These are phyloP conservation scores for Glycine soja DNA, from an alignment of 306 rosid genomes.

Conservation along the genomic window DNA sequence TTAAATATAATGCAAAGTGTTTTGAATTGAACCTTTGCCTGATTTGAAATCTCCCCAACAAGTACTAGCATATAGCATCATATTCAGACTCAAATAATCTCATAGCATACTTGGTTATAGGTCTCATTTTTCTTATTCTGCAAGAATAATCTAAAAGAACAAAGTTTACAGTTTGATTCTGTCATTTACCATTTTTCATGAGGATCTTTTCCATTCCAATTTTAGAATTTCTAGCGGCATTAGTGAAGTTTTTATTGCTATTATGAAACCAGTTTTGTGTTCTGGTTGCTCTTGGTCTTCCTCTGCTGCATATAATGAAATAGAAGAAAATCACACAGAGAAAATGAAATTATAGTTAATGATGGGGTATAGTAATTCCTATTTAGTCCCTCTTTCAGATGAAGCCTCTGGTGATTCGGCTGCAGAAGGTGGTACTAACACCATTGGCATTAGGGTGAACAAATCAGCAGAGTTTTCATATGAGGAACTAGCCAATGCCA, in stretches of 20 bases:
- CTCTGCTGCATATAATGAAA: not conserved
- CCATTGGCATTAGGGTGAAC: slow-evolving; percentile 59
- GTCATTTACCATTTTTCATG: not conserved
- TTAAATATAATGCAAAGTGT: slow-evolving; percentile 15
- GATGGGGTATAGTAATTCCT: not conserved
- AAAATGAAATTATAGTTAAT: slow-evolving; percentile 12
- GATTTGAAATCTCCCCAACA: not conserved
- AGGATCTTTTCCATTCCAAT: not conserved
- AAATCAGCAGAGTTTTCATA: slow-evolving; percentile 84
- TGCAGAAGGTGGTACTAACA: slow-evolving; percentile 44
- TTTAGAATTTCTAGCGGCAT: slow-evolving; percentile 1
- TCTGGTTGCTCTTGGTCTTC: slow-evolving; percentile 14
- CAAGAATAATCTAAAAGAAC: not conserved
- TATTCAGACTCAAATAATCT: slow-evolving; percentile 8
- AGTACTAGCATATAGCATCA: not conserved
- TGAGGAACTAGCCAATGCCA: slow-evolving; percentile 84
- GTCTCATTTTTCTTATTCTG: not conserved
- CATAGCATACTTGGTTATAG: not conserved
- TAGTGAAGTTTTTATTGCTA: not conserved
- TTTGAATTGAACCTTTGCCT: not conserved
- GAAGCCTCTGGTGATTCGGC: slow-evolving; percentile 48
- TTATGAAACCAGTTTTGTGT: not conserved
- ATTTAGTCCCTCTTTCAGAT: slow-evolving; percentile 45
- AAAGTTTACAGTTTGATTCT: not conserved
- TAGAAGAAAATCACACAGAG: not conserved